phyloP scores from a whole-genome alignment of 2,329 filamentous ascomycete species.

The Pestalotiopsis fici region DNA sequence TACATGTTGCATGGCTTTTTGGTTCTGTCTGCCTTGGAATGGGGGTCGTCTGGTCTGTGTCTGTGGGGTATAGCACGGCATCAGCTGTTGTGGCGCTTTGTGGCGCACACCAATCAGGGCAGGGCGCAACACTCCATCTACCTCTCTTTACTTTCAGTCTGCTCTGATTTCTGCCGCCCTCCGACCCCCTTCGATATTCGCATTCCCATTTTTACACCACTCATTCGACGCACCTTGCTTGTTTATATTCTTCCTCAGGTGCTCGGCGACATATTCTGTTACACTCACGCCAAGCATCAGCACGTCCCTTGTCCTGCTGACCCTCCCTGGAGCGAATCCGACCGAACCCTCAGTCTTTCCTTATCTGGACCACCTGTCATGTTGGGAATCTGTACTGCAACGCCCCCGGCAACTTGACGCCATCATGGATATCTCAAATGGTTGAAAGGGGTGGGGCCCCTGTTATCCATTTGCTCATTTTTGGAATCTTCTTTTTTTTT shows the following conservation, averaged over 20 bases:
- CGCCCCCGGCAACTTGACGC: no score
- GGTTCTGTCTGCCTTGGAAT: background rate
- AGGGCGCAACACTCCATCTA: constrained; percentile 2
- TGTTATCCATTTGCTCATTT: background rate
- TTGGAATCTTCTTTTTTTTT: background rate
- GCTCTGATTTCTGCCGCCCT: background rate
- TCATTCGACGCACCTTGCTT: background rate
- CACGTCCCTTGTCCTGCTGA: background rate
- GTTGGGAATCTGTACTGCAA: background rate
- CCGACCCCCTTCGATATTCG: background rate
- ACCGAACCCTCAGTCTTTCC: background rate
- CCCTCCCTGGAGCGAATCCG: background rate
- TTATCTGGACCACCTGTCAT: background rate
- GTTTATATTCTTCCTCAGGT: background rate
- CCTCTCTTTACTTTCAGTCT: background rate
- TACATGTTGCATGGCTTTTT: background rate
- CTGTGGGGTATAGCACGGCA: background rate
- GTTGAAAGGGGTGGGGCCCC: no score
- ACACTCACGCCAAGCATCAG: background rate
- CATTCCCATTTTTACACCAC: background rate
- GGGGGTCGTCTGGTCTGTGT: background rate
- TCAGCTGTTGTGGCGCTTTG: constrained; percentile 8
- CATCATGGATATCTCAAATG: no score
- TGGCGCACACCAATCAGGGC: constrained; percentile 10
- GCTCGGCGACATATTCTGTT: background rate